These are phyloP conservation scores for Magnaporthiopsis rhizophila DNA, from an alignment of 2,329 filamentous ascomycete genomes.

Conservation along the genomic window DNA sequence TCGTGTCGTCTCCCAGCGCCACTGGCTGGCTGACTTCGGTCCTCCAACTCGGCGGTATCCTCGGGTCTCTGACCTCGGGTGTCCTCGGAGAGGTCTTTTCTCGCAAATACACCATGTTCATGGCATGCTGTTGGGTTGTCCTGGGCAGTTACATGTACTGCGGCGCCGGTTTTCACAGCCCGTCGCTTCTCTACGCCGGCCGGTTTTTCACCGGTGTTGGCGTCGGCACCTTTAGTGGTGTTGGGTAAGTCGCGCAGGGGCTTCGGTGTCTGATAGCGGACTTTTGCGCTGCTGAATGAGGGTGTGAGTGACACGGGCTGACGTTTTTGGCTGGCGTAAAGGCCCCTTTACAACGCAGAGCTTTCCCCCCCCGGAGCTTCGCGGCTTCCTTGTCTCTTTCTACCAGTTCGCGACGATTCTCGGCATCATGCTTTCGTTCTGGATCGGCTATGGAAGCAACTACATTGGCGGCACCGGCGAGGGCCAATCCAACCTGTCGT, in stretches of 20 bases:
- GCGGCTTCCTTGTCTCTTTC: conserved; percentile 56
- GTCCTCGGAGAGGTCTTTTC: conserved; percentile 40
- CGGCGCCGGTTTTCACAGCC: conserved; percentile 30
- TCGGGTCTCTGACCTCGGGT: conserved; percentile 38
- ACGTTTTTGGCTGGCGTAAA: conserved; percentile 1
- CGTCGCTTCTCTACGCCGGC: conserved; percentile 15
- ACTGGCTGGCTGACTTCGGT: conserved; percentile 44
- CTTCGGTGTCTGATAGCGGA: background rate
- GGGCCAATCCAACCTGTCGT: conserved; percentile 31
- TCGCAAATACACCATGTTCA: conserved; percentile 44
- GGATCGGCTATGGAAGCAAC: conserved; percentile 36
- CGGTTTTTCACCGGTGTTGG: conserved; percentile 29
- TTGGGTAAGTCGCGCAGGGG: conserved; percentile 19
- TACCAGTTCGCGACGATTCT: conserved; percentile 57
- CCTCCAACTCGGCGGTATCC: conserved; percentile 41
- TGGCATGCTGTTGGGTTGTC: conserved; percentile 37
- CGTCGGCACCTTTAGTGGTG: conserved; percentile 38
- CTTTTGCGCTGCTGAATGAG: background rate
- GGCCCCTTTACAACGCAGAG: conserved; percentile 42
- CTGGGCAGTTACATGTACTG: conserved; percentile 36
- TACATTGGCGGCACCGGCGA: conserved; percentile 39
- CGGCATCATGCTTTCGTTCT: conserved; percentile 45
- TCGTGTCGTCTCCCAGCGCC: conserved; percentile 35
- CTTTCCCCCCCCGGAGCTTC: conserved; percentile 54
- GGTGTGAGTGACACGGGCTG: background rate